phyloP scores from a whole-genome alignment of 768 basidiomycete species.

The Lactifluus subvellereus region DNA sequence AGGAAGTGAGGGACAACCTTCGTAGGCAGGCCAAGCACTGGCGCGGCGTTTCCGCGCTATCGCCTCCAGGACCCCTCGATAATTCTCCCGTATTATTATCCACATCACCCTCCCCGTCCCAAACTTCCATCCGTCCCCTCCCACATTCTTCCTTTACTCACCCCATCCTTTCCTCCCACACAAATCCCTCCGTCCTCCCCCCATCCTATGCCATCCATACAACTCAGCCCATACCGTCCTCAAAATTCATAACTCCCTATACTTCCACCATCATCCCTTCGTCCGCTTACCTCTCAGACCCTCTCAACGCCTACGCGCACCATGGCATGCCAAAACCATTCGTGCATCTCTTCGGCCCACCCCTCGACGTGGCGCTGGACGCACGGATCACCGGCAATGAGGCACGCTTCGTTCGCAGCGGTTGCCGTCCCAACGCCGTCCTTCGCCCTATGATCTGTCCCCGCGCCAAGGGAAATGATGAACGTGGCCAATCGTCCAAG shows the following conservation, averaged over 20 bases:
- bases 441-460: conserved; percentile 40
- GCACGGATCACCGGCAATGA: conserved; percentile 63
- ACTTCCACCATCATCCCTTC: conserved; percentile 60
- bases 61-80: conserved; percentile 25
- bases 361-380: conserved; percentile 75
- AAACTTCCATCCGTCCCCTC: conserved; percentile 31
- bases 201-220: conserved; percentile 65
- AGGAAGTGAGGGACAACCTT: conserved; percentile 44
- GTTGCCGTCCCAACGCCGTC: conserved; percentile 49
- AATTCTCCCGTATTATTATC: conserved; percentile 35
- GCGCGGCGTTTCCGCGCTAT: conserved; percentile 62
- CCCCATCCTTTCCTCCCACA: conserved; percentile 35
- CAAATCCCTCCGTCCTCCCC: conserved; percentile 43
- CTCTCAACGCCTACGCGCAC: conserved; percentile 81
- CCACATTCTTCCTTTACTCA: conserved; percentile 31
- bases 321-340: conserved; percentile 79
- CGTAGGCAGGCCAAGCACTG: conserved; percentile 56
- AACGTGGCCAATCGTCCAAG: conserved; percentile 14
- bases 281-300: conserved; percentile 65
- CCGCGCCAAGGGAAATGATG: conserved; percentile 25
- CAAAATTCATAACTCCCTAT: conserved; percentile 57
- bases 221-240: conserved; percentile 46
- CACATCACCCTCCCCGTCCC: conserved; percentile 26
- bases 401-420: conserved; percentile 54
- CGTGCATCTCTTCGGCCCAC: conserved; percentile 73